These are phyloP conservation scores for Barbarea vulgaris DNA, from an alignment of 345 rosid species.

Conservation along the genomic window DNA sequence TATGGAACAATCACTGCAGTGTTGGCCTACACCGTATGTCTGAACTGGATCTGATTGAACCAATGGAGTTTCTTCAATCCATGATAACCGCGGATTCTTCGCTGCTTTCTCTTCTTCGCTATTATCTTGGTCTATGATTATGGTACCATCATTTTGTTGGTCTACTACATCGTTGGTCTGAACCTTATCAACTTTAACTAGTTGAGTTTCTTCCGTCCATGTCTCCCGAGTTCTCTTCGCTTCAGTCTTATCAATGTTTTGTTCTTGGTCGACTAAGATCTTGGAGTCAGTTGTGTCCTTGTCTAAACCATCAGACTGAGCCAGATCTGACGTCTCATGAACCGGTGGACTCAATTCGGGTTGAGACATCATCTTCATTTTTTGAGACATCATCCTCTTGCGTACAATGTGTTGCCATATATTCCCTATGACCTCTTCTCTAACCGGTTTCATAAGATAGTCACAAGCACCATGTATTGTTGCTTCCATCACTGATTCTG, in stretches of 20 bases:
- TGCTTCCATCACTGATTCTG: slow-evolving; percentile 23
- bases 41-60: neutral
- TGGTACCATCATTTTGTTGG: neutral
- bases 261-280: neutral
- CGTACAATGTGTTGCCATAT: slow-evolving; percentile 39
- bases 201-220: neutral
- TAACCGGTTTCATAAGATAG: slow-evolving; percentile 27
- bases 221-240: neutral
- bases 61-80: neutral
- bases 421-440: neutral
- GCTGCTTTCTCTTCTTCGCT: neutral
- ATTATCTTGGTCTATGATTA: neutral
- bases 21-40: neutral
- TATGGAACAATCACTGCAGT: neutral
- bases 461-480: slow-evolving; percentile 25
- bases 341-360: neutral
- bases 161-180: neutral
- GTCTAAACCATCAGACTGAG: neutral
- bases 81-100: neutral
- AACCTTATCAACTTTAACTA: neutral
- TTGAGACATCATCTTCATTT: slow-evolving; percentile 1
- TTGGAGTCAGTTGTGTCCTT: neutral
- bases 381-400: slow-evolving; percentile 14
- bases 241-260: neutral
- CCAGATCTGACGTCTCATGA: slow-evolving; percentile 12